Percentiles rank a stretch among this genome's conserved stretches.
These are phyloP conservation scores for Cnidoscolus chayamansa DNA, from an alignment of 441 rosid species.

Conservation along the genomic window DNA sequence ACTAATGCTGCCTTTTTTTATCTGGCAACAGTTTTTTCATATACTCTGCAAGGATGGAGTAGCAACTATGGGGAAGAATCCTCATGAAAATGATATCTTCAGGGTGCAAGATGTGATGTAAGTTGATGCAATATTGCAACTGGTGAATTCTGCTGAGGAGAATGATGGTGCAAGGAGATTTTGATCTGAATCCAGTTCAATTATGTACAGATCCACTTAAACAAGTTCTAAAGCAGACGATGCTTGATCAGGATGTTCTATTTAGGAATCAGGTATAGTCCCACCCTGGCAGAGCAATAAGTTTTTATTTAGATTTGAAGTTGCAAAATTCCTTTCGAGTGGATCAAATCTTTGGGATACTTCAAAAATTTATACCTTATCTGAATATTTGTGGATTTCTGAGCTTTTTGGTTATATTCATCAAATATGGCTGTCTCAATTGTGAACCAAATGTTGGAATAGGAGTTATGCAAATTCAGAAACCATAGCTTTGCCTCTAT, in stretches of 20 bases:
- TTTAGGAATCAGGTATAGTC: constrained; percentile 46
- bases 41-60: constrained; percentile 6
- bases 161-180: constrained; percentile 38
- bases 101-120: constrained; percentile 17
- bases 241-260: constrained; percentile 40
- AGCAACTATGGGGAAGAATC: neutral
- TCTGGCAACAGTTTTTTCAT: neutral
- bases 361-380: constrained; percentile 3
- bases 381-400: neutral
- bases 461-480: neutral
- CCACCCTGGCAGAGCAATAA: neutral
- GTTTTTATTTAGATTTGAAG: constrained; percentile 7
- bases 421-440: neutral
- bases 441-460: constrained; percentile 2
- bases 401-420: neutral
- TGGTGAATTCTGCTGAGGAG: constrained; percentile 10
- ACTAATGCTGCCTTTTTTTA: neutral
- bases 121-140: constrained; percentile 11
- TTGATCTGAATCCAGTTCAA: constrained; percentile 35
- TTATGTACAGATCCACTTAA: constrained; percentile 25
- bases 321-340: constrained; percentile 7
- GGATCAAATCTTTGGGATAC: neutral
- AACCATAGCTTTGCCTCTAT: neutral
- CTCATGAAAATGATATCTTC: constrained; percentile 2
- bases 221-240: constrained; percentile 39